Percentiles rank a stretch among this genome's conserved stretches.
These are phyloP conservation scores for Pseudozyma hubeiensis DNA, from an alignment of 1,284 basidiomycete genomes.

Conservation along the genomic window DNA sequence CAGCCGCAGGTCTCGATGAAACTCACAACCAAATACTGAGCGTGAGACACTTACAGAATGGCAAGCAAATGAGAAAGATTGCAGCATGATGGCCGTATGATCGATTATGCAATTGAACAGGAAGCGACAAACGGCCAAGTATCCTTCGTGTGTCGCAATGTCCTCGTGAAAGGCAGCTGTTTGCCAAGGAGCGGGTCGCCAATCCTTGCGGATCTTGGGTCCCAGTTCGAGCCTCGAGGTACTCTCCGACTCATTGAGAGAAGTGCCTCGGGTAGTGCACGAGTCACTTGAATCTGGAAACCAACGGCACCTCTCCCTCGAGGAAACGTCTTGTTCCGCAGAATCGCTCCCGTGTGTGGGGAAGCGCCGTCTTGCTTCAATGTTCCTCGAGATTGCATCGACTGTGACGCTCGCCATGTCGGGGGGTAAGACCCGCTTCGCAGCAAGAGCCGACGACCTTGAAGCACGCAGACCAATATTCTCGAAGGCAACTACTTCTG, in stretches of 20 bases:
- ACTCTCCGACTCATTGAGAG: background rate
- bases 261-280: background rate
- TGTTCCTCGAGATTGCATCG: too few species aligned
- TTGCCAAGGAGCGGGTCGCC: constrained; percentile 1
- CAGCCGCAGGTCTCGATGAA: too few species aligned
- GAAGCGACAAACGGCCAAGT: constrained; percentile 30
- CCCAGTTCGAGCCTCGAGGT: constrained; percentile 5
- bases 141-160: constrained; percentile 25
- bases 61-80: constrained; percentile 21
- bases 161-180: constrained; percentile 17
- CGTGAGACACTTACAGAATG: constrained; percentile 21
- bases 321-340: too few species aligned
- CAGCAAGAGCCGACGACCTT: background rate
- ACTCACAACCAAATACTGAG: too few species aligned
- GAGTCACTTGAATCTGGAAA: background rate
- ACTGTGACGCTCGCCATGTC: too few species aligned
- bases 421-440: background rate
- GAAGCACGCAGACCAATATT: background rate
- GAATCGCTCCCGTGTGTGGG: too few species aligned
- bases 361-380: too few species aligned
- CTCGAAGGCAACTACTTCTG: background rate
- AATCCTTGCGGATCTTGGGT: constrained; percentile 5
- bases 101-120: constrained; percentile 43
- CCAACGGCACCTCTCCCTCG: too few species aligned
- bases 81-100: constrained; percentile 26